Percentiles rank a stretch among this genome's conserved stretches.
Conservation (phyloP, 2,329 filamentous ascomycete genomes). For the Penicillium sclerotigenum region DNA sequence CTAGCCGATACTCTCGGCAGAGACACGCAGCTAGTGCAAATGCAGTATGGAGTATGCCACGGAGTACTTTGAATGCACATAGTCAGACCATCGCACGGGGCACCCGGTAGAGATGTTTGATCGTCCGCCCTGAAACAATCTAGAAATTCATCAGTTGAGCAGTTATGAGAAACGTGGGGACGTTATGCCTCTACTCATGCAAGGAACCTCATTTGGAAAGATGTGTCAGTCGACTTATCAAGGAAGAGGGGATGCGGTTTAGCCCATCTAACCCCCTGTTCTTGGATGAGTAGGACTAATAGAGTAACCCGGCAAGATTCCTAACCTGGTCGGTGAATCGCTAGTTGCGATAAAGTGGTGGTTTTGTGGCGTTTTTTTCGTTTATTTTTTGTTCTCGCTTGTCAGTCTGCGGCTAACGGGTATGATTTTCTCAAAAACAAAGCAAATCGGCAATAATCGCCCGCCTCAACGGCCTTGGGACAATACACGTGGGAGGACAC, state of each 20-base stretch:
- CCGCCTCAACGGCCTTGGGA: too few relatives aligned
- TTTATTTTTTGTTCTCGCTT: too few relatives aligned
- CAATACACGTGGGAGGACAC: not conserved
- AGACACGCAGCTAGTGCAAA: not conserved
- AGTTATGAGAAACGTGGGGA: slow-evolving; percentile 12
- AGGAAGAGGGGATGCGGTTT: not conserved
- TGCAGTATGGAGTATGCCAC: not conserved
- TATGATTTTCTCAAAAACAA: too few relatives aligned
- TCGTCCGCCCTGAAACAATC: slow-evolving; percentile 35
- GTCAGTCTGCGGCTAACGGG: not conserved
- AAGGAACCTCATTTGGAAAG: not conserved
- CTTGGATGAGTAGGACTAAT: not conserved
- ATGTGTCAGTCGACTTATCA: not conserved
- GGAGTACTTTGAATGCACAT: not conserved
- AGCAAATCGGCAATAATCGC: not conserved
- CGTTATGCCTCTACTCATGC: not conserved
- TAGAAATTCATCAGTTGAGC: slow-evolving; percentile 24
- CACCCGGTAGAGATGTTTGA: slow-evolving; percentile 28
- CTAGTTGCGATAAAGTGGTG: not conserved
- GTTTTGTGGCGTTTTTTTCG: not conserved
- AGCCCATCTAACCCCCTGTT: not conserved
- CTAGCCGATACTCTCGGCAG: not conserved
- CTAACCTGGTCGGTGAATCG: not conserved
- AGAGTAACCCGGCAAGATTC: not conserved
- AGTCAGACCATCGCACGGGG: slow-evolving; percentile 12